Evolutionary conservation across 1,284 basidiomycete species (phyloP).

Genomic region (Cryptococcus amylolentus): DNA sequence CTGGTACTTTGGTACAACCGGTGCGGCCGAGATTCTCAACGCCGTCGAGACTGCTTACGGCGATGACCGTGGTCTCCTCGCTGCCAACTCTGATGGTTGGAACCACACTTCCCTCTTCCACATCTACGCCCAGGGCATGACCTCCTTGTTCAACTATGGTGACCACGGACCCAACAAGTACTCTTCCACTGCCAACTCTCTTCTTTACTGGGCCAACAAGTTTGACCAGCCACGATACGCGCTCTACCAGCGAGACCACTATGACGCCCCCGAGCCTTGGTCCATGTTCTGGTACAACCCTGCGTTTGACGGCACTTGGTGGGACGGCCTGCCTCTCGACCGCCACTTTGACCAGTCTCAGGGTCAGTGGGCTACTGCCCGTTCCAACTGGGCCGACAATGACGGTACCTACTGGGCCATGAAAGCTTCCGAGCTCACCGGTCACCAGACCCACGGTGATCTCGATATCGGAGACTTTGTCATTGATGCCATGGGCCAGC

Average conservation of each 20-base stretch:
- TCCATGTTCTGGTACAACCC: conserved; percentile 98
- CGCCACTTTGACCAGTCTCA: conserved; percentile 66
- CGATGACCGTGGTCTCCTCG: conserved; percentile 70
- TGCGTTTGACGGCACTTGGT: conserved; percentile 77
- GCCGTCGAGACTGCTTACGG: conserved; percentile 82
- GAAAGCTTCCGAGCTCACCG: conserved; percentile 73
- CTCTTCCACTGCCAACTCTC: conserved; percentile 53
- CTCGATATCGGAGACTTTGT: conserved; percentile 93
- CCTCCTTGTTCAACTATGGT: conserved; percentile 85
- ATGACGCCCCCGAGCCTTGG: conserved; percentile 85
- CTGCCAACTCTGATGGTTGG: conserved; percentile 62
- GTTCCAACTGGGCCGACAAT: conserved; percentile 86
- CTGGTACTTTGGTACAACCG: conserved; percentile 93
- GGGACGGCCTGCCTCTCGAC: conserved; percentile 81
- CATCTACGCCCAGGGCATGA: conserved; percentile 82
- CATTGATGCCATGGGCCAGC: conserved; percentile 85
- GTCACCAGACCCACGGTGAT: conserved; percentile 89
- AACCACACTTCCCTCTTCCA: conserved; percentile 79
- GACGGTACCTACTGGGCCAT: conserved; percentile 79
- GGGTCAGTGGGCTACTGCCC: conserved; percentile 85
- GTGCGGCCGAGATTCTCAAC: conserved; percentile 85
- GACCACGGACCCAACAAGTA: conserved; percentile 93
- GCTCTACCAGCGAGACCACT: conserved; percentile 89
- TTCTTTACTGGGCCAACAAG: conserved; percentile 62
- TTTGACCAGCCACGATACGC: conserved; percentile 70